phyloP scores from a whole-genome alignment of 2,329 filamentous ascomycete genomes.

The Alternaria angustiovoidea region DNA sequence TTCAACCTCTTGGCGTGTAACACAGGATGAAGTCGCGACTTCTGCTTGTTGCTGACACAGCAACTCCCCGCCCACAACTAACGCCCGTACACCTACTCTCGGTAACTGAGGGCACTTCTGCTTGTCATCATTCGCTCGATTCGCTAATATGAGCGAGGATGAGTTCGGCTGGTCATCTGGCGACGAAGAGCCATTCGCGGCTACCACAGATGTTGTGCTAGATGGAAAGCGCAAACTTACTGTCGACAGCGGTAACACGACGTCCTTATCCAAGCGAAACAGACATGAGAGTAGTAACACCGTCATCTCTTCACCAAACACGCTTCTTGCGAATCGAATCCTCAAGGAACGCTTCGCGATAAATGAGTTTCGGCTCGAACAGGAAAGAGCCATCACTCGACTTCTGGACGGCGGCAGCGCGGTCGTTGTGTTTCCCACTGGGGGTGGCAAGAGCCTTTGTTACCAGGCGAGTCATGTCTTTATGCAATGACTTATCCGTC shows the following conservation, averaged over 20 bases:
- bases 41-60: background rate
- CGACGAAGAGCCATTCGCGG: slow-evolving; percentile 15
- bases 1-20: background rate
- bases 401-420: slow-evolving; percentile 56
- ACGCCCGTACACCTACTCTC: background rate
- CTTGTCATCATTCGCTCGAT: no score
- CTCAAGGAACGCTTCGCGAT: slow-evolving; percentile 55
- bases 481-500: background rate
- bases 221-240: slow-evolving; percentile 16
- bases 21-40: background rate
- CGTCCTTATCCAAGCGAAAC: slow-evolving; percentile 3
- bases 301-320: slow-evolving; percentile 9
- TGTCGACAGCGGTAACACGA: background rate
- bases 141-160: slow-evolving; percentile 17
- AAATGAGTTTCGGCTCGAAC: slow-evolving; percentile 55
- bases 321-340: slow-evolving; percentile 44
- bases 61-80: background rate
- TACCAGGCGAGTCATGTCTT: slow-evolving; percentile 73
- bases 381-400: slow-evolving; percentile 55
- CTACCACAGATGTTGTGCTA: background rate
- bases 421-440: slow-evolving; percentile 77
- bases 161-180: slow-evolving; percentile 20
- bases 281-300: background rate
- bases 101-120: no score
- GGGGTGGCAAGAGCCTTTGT: slow-evolving; percentile 93